Evolutionary conservation across 2,329 filamentous ascomycete genomes (phyloP), one percentile per base, ranked within the genome.

Genomic region (Aureobasidium musti): DNA sequence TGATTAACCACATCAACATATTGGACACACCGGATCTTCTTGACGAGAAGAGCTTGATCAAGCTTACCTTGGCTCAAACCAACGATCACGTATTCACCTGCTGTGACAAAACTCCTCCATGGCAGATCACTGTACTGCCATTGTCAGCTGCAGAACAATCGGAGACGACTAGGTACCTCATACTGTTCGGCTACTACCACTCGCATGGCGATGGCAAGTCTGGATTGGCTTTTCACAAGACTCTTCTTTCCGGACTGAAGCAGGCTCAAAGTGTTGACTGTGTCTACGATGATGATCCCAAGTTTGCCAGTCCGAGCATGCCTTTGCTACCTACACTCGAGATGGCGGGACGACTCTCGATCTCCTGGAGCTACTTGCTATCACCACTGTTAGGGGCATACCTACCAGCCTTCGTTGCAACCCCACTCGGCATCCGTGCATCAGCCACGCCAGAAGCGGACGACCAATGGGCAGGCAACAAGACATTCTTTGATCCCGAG

Each of bases 311-410:
- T 33, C 53, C 72, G 10, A 56, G 28, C 2, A 53, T 26, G 33
- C 63, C 70, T 1, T 71, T 81, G 2, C 73, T 75, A 2, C 70
- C 72, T 1, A 75, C 80, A 0, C 76, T 82, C 26, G 80, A 82
- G 60, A 74, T 74, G 8, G 72, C 75, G 1, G 73, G 73, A 21
- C 72, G 74, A 7, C 74, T 83, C 0, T 74, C 77, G 1, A 79
- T 83, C 33, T 81, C 80, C 0, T 82, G 78, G 79, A 71, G 70
- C 0, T 83, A 76, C 64, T 76, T 83, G 5, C 75, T 83, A 0
- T 70, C 69, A 3, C 78, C 81, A 0, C 68, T 81, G 7, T 56
- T 81, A 5, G 75, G 73, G 11, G 71, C 73, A 7, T 75, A 77
- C 66, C 70, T 81, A 8, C 81, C 81, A 0, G 67, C 68, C 1